Conservation (phyloP, 176 grass and related monocot genomes). For the Pharus latifolius region DNA sequence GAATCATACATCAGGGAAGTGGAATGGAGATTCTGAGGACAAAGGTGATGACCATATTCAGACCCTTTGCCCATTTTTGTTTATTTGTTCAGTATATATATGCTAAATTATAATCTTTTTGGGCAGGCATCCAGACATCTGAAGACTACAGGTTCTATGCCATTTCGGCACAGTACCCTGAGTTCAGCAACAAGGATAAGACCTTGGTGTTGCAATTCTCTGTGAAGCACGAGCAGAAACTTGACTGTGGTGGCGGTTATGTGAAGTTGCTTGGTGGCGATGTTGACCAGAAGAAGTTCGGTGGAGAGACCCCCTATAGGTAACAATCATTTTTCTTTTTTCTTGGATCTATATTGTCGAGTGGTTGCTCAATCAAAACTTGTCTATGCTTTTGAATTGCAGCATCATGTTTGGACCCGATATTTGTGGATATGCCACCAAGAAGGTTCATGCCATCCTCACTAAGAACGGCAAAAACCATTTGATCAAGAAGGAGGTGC, state of each 20-base stretch:
- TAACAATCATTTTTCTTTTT: not conserved
- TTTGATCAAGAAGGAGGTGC: conserved; percentile 60
- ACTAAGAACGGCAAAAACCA: conserved; percentile 47
- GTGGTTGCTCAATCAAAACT: not conserved
- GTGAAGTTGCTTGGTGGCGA: conserved; percentile 60
- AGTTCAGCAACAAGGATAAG: conserved; percentile 73
- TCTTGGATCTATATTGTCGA: not conserved
- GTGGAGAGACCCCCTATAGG: conserved; percentile 86
- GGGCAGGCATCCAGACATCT: conserved; percentile 80
- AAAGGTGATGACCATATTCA: conserved; percentile 30
- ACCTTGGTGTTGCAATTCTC: conserved; percentile 69
- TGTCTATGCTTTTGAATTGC: not conserved
- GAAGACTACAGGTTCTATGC: conserved; percentile 95
- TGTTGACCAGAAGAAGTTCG: conserved; percentile 73
- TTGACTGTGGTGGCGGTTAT: conserved; percentile 69
- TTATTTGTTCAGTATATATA: not conserved
- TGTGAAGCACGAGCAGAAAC: conserved; percentile 75
- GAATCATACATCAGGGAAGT: conserved; percentile 76
- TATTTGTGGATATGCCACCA: conserved; percentile 53
- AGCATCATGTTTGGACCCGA: conserved; percentile 75
- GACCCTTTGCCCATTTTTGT: not conserved
- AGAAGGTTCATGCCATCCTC: conserved; percentile 57
- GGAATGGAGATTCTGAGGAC: conserved; percentile 64
- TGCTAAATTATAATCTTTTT: not conserved
- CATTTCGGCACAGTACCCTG: conserved; percentile 67